phyloP scores from a whole-genome alignment of 225 moss, liverwort and hornwort genomes.

The Thuidium tamariscinum region DNA sequence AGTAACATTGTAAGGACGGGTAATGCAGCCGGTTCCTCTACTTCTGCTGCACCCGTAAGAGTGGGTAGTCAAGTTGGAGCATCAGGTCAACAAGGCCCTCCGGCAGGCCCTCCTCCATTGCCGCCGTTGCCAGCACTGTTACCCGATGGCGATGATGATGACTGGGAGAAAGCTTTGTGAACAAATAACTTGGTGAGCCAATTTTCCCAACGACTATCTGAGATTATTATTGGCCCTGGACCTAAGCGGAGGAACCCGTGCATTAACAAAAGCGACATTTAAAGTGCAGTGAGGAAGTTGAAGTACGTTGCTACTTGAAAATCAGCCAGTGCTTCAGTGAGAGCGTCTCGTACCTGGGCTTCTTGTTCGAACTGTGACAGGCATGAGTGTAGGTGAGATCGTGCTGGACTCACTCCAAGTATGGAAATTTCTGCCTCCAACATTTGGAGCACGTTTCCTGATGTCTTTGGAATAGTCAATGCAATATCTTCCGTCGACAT shows the following conservation, averaged over 20 bases:
- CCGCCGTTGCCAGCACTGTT: slow-evolving; percentile 10
- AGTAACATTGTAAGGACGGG: neutral
- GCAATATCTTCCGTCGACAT: neutral
- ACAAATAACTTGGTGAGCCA: neutral
- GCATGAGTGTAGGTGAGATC: neutral
- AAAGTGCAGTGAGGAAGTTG: neutral
- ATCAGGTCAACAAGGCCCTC: neutral
- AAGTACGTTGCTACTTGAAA: neutral
- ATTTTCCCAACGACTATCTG: neutral
- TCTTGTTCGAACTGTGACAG: neutral
- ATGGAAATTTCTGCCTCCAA: neutral
- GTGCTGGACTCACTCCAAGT: neutral
- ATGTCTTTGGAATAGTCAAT: neutral
- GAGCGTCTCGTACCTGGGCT: neutral
- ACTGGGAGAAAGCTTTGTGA: slow-evolving; percentile 47
- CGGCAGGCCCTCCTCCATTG: neutral
- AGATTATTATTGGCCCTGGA: neutral
- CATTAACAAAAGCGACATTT: neutral
- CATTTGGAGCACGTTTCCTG: neutral
- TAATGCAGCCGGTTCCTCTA: neutral
- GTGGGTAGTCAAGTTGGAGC: neutral
- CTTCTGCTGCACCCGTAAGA: neutral
- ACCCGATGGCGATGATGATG: slow-evolving; percentile 42
- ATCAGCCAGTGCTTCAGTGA: neutral
- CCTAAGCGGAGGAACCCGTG: neutral